Base-by-base conservation (phyloP, 139 green algal species). In the Trebouxia sp. region DNA sequence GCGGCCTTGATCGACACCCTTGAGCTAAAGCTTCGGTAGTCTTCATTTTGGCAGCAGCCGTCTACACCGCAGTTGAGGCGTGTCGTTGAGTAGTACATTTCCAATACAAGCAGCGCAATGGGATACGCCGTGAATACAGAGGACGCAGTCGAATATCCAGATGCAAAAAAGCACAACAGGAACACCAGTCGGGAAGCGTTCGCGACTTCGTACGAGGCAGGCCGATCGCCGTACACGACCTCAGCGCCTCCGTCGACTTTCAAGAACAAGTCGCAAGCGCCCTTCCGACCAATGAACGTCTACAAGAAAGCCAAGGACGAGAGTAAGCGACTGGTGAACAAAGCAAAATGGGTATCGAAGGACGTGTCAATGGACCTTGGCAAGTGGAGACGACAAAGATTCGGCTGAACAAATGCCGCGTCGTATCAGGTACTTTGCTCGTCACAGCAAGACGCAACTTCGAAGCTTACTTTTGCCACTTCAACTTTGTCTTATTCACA, bases 231-330 rank as follows among this genome's bases (percentile, higher is more conserved):
- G 3, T 72, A 72, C 7, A 45, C 62, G 28, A 72, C 62, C 8
- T 72, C 62, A 72, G 62, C 62, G 7, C 62, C 62, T 22, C 62
- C 62, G 12, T n/a, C 62, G 12, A 72, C 62, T 14, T 72, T 72
- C 14, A 72, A 72, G 32, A 72, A 45, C 32, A 72, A 72, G 62
- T 72, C 62, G 15, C 62, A 72, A 24, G 62, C 62, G 32, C 62
- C 62, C 30, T 79, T 62, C 28, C 45, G 72, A 65, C 42, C 47
- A 1, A 35, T 79, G 42, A 79, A 79, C 22, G 74, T 79, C 0
- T 79, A 55, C 9, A 79, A 79, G 5, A 65, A 55, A 48, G 74
- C 47, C 5, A 79, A 79, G 43, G 30, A 66, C 9, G 45, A 65
- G 8, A 55, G 22, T 6, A 32, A 45, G 47, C 74, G 43, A 28